Conservation (phyloP, 495 filamentous ascomycete species). For the Poronia punctata region DNA sequence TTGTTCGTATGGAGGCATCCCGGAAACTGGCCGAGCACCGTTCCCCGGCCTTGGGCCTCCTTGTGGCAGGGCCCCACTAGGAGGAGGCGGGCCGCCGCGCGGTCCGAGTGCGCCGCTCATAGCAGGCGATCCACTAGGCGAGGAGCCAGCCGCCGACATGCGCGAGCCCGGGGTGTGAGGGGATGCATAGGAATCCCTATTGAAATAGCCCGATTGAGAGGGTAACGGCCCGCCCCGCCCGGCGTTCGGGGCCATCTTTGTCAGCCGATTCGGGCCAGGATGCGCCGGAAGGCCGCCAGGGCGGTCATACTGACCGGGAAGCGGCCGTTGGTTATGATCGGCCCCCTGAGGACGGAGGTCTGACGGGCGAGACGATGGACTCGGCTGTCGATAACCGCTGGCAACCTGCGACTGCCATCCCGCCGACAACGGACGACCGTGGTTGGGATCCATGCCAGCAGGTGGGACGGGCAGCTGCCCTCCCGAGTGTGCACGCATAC, state of each 20-base stretch:
- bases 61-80: conserved; percentile 20
- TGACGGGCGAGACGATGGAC: conserved; percentile 23
- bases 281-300: conserved; percentile 15
- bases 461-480: conserved; percentile 25
- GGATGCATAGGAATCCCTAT: conserved; percentile 17
- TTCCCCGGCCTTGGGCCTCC: conserved; percentile 13
- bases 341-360: conserved; percentile 18
- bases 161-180: conserved; percentile 19
- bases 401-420: conserved; percentile 41
- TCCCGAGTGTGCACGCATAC: conserved; percentile 14
- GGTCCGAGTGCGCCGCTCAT: conserved; percentile 22
- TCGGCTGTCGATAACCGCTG: conserved; percentile 34
- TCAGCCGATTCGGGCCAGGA: conserved; percentile 25
- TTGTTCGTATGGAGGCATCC: conserved; percentile 15
- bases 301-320: conserved; percentile 14
- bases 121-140: conserved; percentile 11
- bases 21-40: conserved; percentile 5
- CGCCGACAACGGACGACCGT: conserved; percentile 22
- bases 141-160: conserved; percentile 8
- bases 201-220: conserved; percentile 12
- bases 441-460: conserved; percentile 22
- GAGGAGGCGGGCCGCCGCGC: conserved; percentile 26
- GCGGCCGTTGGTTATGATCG: conserved; percentile 19
- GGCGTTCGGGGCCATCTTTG: conserved; percentile 28
- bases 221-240: conserved; percentile 7